Percentiles rank a stretch among this genome's conserved stretches.
Conservation (phyloP, 371 early-diverging fungal genomes). For the Batkoa obscura region DNA sequence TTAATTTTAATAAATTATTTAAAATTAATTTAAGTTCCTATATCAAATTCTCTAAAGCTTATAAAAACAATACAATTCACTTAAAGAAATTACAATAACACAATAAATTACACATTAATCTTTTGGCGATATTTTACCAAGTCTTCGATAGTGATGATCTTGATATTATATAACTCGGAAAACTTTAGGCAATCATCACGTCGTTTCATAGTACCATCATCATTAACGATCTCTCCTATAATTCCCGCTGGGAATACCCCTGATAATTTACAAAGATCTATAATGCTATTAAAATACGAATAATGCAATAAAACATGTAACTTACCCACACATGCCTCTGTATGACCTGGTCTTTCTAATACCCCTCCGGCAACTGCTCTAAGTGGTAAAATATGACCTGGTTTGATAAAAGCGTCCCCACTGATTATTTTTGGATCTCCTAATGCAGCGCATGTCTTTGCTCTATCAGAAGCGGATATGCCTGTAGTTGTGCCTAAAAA, state of each 20-base stretch:
- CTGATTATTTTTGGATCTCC: conserved; percentile 40
- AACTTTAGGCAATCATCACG: conserved; percentile 75
- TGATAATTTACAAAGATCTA: conserved; percentile 69
- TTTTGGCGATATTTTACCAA: conserved; percentile 34
- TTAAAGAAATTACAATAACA: too few species aligned
- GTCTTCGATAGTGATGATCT: conserved; percentile 75
- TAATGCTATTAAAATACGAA: not conserved
- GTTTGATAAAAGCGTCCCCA: conserved; percentile 64
- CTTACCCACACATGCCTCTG: conserved; percentile 64
- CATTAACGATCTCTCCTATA: conserved; percentile 81
- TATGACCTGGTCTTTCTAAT: conserved; percentile 73
- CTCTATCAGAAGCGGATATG: conserved; percentile 82
- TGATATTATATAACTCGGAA: conserved; percentile 60
- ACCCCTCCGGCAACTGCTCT: conserved; percentile 62
- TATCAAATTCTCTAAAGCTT: too few species aligned
- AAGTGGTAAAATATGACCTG: conserved; percentile 89
- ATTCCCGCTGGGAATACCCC: conserved; percentile 65
- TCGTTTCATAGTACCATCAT: conserved; percentile 86
- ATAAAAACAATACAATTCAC: too few species aligned
- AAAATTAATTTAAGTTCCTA: too few species aligned
- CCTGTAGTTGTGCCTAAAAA: conserved; percentile 65
- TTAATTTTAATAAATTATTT: too few species aligned
- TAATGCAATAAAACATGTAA: not conserved
- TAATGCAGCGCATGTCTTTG: conserved; percentile 54
- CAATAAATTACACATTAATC: too few species aligned